Evolutionary conservation across 2,329 filamentous ascomycete species (phyloP), one percentile per base, ranked within the genome.

Genomic region (Cytospora schulzeri): DNA sequence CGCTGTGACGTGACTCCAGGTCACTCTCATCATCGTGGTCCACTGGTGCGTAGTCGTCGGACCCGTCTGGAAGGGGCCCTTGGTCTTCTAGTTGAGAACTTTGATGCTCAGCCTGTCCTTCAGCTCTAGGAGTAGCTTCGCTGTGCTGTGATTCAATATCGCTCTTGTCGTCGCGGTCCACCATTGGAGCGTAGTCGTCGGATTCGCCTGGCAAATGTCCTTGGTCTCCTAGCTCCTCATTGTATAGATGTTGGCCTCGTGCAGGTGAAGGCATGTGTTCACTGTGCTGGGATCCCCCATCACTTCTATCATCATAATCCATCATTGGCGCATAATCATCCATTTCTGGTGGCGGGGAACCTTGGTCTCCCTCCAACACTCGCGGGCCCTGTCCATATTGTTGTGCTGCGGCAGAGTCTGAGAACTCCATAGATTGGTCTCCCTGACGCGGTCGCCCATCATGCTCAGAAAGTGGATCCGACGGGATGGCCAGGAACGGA

Each of bases 101-200:
- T 48, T n/a, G n/a, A 3, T 48, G n/a, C n/a, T 24, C 45, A 24
- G 9, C 38, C 9, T 19, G 38, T 17, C 38, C 17, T 41, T 5
- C 6, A 9, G 38, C 38, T 22, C 57, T 58, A 8, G 59, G 63
- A 28, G 55, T 51, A 15, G 51, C 24, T 51, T 63, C 67, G 45
- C 56, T 66, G 55, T 29, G 61, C 22, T 35, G 57, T n/a, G 69
- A 73, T 33, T 67, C 71, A 14, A 58, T 60, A n/a, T 75, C 73
- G 41, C 72, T 76, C 58, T 70, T 63, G 3, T 68, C 68, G 8
- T 70, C 70, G 24, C 28, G 53, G 12, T 41, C 60, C 29, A 55
- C 33, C 17, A 58, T 50, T 2, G 60, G 63, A 26, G 62, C 67
- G 26, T 62, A 62, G 29, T 58, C 62, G 17, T 66, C 62, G n/a